Conservation (phyloP, 192 early-diverging fungal genomes). For the Coemansia sp. region DNA sequence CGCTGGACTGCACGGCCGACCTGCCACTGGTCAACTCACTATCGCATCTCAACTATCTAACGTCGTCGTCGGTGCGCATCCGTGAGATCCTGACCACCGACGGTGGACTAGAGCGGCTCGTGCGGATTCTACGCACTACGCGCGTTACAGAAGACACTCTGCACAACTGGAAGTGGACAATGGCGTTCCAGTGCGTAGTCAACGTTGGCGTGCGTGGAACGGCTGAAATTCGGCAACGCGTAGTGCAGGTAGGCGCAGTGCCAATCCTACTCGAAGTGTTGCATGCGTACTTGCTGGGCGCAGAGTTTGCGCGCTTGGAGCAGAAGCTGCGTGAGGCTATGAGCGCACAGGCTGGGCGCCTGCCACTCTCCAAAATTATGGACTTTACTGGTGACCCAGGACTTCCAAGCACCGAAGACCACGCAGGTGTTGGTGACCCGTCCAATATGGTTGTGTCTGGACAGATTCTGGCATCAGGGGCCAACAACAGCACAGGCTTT, state of each 20-base stretch:
- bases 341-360: conserved; percentile 25
- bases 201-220: conserved; percentile 86
- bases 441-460: conserved; percentile 38
- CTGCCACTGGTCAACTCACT: conserved; percentile 86
- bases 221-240: conserved; percentile 71
- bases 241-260: conserved; percentile 85
- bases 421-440: conserved; percentile 43
- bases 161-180: conserved; percentile 78
- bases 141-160: conserved; percentile 65
- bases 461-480: conserved; percentile 49
- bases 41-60: conserved; percentile 84
- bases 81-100: conserved; percentile 79
- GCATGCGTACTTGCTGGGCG: conserved; percentile 45
- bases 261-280: conserved; percentile 81
- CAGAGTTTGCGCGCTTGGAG: conserved; percentile 42
- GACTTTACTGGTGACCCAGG: conserved; percentile 34
- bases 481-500: conserved; percentile 38
- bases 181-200: conserved; percentile 81
- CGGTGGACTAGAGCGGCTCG: conserved; percentile 85
- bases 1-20: conserved; percentile 88
- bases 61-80: conserved; percentile 75
- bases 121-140: conserved; percentile 73
- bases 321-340: conserved; percentile 43
- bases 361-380: conserved; percentile 31
- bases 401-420: conserved; percentile 15